These are phyloP conservation scores for Penicillium sp. DNA, from an alignment of 2,329 filamentous ascomycete genomes.

Conservation along the genomic window DNA sequence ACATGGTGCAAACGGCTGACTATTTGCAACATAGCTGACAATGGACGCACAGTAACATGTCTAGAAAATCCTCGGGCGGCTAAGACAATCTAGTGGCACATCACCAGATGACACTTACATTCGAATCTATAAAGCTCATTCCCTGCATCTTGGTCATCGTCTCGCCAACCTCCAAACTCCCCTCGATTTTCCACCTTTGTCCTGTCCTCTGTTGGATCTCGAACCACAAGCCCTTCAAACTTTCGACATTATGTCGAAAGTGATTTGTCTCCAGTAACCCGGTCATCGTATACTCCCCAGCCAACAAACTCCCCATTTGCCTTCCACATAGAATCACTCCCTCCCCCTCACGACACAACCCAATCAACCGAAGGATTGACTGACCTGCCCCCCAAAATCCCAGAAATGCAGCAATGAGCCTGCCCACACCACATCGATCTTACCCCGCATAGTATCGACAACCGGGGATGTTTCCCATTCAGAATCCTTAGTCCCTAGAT, in stretches of 20 bases:
- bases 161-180: neutral
- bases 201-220: neutral
- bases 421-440: neutral
- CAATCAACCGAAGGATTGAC: neutral
- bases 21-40: neutral
- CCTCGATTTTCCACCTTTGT: neutral
- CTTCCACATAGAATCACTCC: neutral
- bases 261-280: neutral
- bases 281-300: neutral
- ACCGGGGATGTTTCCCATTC: neutral
- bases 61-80: too few relatives aligned
- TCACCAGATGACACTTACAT: neutral
- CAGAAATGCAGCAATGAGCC: neutral
- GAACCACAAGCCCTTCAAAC: neutral
- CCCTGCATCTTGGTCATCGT: neutral
- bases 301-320: neutral
- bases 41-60: neutral
- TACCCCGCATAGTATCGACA: neutral
- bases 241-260: neutral
- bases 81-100: neutral
- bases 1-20: neutral
- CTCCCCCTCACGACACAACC: neutral
- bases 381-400: neutral
- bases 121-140: neutral
- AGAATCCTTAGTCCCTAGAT: neutral